These are phyloP conservation scores for Ramalina intermedia DNA, from an alignment of 495 filamentous ascomycete genomes.

Conservation along the genomic window DNA sequence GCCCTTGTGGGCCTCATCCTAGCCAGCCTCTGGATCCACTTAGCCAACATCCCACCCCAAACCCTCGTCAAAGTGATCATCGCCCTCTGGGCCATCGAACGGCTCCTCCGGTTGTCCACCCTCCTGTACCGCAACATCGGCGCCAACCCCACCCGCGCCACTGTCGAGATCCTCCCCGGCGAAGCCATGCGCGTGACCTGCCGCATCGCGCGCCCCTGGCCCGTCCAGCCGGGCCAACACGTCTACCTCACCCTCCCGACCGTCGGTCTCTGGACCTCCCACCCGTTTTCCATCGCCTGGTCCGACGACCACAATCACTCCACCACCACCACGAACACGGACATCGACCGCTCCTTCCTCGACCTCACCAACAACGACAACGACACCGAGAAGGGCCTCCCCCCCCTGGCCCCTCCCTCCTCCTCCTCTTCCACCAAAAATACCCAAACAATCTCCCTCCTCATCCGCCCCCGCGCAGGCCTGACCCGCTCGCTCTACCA, in stretches of 20 bases:
- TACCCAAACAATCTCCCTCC: slow-evolving; percentile 51
- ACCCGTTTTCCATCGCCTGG: slow-evolving; percentile 93
- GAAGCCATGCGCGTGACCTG: slow-evolving; percentile 75
- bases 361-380: slow-evolving; percentile 14
- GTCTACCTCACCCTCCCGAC: slow-evolving; percentile 71
- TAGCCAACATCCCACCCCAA: slow-evolving; percentile 47
- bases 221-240: slow-evolving; percentile 73
- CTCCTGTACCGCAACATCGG: slow-evolving; percentile 59
- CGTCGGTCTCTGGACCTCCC: slow-evolving; percentile 67
- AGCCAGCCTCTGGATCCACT: slow-evolving; percentile 57
- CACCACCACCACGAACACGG: slow-evolving; percentile 47
- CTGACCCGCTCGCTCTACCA: slow-evolving; percentile 71
- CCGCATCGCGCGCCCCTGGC: slow-evolving; percentile 59
- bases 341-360: slow-evolving; percentile 31
- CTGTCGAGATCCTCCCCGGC: slow-evolving; percentile 63
- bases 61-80: slow-evolving; percentile 54
- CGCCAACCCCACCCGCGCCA: slow-evolving; percentile 49
- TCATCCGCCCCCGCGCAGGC: slow-evolving; percentile 74
- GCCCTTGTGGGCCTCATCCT: slow-evolving; percentile 47
- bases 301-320: slow-evolving; percentile 34
- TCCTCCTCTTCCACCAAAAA: neutral
- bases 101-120: slow-evolving; percentile 49
- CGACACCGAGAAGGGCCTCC: slow-evolving; percentile 30
- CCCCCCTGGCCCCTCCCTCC: slow-evolving; percentile 23
- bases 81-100: slow-evolving; percentile 63